A percentile compares a stretch with the other conserved stretches of the same genome.
Evolutionary conservation across 306 rosid species (phyloP).

Genomic region (Lathyrus tuberosus): DNA sequence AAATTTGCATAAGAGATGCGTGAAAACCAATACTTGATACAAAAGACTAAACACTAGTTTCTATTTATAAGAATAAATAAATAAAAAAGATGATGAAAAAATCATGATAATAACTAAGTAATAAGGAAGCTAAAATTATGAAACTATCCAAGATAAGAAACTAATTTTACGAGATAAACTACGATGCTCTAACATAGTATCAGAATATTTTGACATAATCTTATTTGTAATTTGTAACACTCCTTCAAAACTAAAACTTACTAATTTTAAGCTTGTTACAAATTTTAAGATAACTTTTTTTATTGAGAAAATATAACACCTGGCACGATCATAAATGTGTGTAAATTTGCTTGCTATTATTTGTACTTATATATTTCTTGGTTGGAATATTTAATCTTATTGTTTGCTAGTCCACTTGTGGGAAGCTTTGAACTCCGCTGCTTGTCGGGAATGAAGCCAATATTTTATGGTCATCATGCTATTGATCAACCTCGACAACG

Average conservation of each 20-base stretch:
- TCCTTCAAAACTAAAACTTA: background rate
- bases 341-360: slow-evolving; percentile 3
- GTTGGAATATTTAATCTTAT: slow-evolving; percentile 32
- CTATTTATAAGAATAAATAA: background rate
- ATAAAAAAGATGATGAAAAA: too few species aligned
- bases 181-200: background rate
- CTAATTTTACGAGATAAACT: background rate
- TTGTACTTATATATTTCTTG: background rate
- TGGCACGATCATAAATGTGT: slow-evolving; percentile 5
- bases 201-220: background rate
- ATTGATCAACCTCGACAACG: slow-evolving; percentile 63
- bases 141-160: background rate
- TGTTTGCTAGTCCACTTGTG: slow-evolving; percentile 65
- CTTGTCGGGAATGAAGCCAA: slow-evolving; percentile 60
- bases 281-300: background rate
- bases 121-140: background rate
- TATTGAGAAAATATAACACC: background rate
- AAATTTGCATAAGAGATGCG: background rate
- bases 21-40: background rate
- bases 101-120: too few species aligned
- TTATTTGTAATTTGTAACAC: background rate
- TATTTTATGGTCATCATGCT: slow-evolving; percentile 69
- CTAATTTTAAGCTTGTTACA: background rate
- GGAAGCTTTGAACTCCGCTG: slow-evolving; percentile 58
- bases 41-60: background rate